Percentiles rank a stretch among this genome's conserved stretches.
phyloP scores from a whole-genome alignment of 2,329 filamentous ascomycete genomes.

The Saccharata proteae region DNA sequence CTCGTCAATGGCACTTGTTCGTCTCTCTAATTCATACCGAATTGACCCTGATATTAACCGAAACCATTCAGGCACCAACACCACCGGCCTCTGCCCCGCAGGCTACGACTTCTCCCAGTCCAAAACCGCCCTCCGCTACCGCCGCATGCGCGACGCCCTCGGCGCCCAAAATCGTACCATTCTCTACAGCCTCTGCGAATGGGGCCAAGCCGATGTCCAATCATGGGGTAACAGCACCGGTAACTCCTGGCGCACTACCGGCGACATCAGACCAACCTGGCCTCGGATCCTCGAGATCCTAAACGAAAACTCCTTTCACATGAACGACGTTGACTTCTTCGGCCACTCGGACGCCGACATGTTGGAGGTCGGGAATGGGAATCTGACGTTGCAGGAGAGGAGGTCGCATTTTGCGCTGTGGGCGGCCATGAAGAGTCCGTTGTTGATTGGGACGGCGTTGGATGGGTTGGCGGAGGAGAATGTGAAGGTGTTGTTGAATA shows the following conservation, averaged over 20 bases:
- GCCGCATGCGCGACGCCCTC: constrained; percentile 41
- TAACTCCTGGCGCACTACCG: constrained; percentile 28
- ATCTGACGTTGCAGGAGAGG: constrained; percentile 19
- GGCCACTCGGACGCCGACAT: constrained; percentile 29
- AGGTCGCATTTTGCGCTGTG: constrained; percentile 28
- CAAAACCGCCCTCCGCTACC: constrained; percentile 36
- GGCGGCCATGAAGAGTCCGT: constrained; percentile 30
- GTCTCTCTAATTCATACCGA: constrained; percentile 4
- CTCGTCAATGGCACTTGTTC: constrained; percentile 30
- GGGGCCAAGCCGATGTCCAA: constrained; percentile 40
- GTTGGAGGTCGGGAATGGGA: constrained; percentile 29
- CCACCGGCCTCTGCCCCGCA: constrained; percentile 26
- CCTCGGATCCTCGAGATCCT: constrained; percentile 18
- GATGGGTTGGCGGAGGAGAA: constrained; percentile 24
- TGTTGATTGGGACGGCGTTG: constrained; percentile 31
- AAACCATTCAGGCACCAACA: constrained; percentile 12
- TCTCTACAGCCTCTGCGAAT: constrained; percentile 41
- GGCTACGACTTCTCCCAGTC: constrained; percentile 41
- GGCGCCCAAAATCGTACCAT: constrained; percentile 33
- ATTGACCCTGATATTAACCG: background rate
- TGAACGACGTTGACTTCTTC: constrained; percentile 24
- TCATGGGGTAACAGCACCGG: constrained; percentile 39
- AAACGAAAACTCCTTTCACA: constrained; percentile 24
- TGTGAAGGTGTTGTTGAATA: constrained; percentile 28
- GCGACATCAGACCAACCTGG: constrained; percentile 12